Evolutionary conservation across 768 basidiomycete species (phyloP).

Genomic region (Lactifluus piperatus): DNA sequence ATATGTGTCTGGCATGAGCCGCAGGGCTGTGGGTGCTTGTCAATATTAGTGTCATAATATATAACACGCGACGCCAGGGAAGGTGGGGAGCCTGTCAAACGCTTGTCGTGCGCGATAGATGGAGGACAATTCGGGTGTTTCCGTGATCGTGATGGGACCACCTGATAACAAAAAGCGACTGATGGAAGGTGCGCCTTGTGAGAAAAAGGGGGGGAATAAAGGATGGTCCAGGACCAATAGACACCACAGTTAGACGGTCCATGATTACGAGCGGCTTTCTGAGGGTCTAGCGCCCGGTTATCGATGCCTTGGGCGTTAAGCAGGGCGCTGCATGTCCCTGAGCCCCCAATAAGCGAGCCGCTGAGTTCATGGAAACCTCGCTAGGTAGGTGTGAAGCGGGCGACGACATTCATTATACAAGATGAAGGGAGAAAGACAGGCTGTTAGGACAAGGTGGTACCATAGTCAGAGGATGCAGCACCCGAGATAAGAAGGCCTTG

Average conservation of each 20-base stretch:
- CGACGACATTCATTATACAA: neutral
- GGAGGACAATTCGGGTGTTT: constrained; percentile 10
- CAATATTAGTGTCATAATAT: constrained; percentile 2
- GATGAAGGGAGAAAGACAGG: neutral
- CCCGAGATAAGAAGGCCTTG: constrained; percentile 9
- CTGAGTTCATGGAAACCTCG: neutral
- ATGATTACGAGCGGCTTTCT: neutral
- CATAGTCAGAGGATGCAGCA: neutral
- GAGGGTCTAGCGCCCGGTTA: constrained; percentile 10
- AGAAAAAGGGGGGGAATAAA: constrained; percentile 8
- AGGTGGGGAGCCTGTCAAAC: constrained; percentile 5
- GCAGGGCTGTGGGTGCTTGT: neutral
- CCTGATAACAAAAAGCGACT: constrained; percentile 40
- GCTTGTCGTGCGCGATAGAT: neutral
- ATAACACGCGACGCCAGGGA: constrained; percentile 1
- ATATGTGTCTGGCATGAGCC: neutral
- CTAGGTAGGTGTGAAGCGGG: neutral
- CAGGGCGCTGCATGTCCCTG: constrained; percentile 12
- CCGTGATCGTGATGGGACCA: constrained; percentile 16
- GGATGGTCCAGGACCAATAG: constrained; percentile 13
- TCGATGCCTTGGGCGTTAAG: constrained; percentile 10
- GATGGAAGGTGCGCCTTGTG: constrained; percentile 31
- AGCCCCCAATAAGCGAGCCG: constrained; percentile 2
- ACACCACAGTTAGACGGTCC: neutral
- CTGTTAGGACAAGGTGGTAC: constrained; percentile 3